These are phyloP conservation scores for Silybum marianum DNA, from an alignment of 129 eudicot genomes.

Conservation along the genomic window DNA sequence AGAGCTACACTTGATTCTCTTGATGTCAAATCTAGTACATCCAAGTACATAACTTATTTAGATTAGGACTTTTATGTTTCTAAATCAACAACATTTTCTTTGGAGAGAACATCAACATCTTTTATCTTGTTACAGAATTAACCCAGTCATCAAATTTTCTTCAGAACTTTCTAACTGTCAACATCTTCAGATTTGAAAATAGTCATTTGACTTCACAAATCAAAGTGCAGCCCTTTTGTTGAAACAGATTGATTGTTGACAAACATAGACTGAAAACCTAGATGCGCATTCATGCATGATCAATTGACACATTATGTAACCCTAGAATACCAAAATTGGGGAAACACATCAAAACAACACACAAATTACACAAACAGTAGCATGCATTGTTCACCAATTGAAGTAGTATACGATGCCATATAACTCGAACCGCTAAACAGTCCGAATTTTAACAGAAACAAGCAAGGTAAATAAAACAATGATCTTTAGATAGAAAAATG, in stretches of 20 bases:
- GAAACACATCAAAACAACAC: not conserved
- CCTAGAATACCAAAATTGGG: constrained; percentile 8
- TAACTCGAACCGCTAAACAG: not conserved
- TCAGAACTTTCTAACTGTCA: not conserved
- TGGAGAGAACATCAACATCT: not conserved
- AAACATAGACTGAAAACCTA: not conserved
- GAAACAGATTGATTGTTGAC: not conserved
- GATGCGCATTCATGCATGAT: constrained; percentile 9
- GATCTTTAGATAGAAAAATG: not conserved
- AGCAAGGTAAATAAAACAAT: not conserved
- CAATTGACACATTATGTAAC: constrained; percentile 15
- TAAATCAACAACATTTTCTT: constrained; percentile 9
- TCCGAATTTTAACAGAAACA: not conserved
- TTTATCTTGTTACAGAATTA: not conserved
- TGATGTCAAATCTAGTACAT: constrained; percentile 14
- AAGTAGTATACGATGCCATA: not conserved
- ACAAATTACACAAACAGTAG: constrained; percentile 1
- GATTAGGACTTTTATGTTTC: not conserved
- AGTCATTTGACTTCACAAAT: constrained; percentile 1
- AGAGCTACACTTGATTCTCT: constrained; percentile 16
- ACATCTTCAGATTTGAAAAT: not conserved
- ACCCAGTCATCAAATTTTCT: not conserved
- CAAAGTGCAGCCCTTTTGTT: constrained; percentile 19
- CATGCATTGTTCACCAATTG: constrained; percentile 15
- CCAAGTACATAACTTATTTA: not conserved